A percentile compares a stretch with the other conserved stretches of the same genome.
phyloP scores from a whole-genome alignment of 495 filamentous ascomycete species.

The Poronia punctata region DNA sequence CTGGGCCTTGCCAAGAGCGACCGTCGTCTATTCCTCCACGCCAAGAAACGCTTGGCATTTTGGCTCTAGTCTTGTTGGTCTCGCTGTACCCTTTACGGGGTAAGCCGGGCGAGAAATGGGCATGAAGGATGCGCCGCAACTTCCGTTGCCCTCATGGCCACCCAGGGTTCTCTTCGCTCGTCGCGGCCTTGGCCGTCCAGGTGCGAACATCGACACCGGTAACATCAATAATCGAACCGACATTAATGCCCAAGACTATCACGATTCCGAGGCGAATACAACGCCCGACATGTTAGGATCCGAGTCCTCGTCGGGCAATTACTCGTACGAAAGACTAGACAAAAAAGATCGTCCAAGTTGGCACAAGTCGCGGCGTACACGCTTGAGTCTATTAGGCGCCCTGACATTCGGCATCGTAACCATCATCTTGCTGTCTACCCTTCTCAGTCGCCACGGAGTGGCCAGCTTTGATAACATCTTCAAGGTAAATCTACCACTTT shows the following conservation, averaged over 20 bases:
- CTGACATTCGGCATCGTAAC: constrained; percentile 7
- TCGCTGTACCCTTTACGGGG: no score
- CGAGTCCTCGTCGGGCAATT: no score
- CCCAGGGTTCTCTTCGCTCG: constrained; percentile 1
- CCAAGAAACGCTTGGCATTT: no score
- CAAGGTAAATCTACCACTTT: constrained; percentile 6
- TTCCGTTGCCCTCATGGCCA: constrained; percentile 9
- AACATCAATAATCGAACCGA: neutral
- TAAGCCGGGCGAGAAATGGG: no score
- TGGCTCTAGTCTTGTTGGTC: no score
- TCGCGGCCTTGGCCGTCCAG: neutral
- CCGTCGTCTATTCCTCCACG: no score
- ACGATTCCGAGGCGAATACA: constrained; percentile 1
- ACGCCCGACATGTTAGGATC: constrained; percentile 2
- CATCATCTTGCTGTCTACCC: constrained; percentile 11
- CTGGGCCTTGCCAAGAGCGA: no score
- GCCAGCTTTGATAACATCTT: constrained; percentile 2
- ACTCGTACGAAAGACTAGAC: constrained; percentile 3
- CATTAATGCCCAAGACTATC: neutral
- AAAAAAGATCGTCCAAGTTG: neutral
- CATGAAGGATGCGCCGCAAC: constrained; percentile 8
- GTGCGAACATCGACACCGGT: neutral
- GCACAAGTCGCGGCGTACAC: neutral
- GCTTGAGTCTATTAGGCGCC: constrained; percentile 1
- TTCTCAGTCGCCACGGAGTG: constrained; percentile 4